Base-by-base conservation (phyloP, 441 rosid species). In the Adansonia madagascariensis region DNA sequence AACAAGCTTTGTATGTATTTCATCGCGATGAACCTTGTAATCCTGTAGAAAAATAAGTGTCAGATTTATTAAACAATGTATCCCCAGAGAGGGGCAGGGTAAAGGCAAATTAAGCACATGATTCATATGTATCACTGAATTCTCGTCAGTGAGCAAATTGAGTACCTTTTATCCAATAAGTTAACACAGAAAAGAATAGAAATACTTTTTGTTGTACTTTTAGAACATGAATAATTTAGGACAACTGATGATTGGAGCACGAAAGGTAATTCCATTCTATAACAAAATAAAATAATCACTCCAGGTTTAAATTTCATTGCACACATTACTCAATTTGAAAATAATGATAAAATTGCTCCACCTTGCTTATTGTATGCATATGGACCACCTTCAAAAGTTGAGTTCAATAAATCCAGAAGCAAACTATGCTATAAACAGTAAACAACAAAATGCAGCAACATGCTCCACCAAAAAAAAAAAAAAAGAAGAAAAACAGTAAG, bases 1-100 rank as follows among this genome's bases (percentile, higher is more conserved):
- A 77, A 97, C 97, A 84, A 94, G 88, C 85, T 97, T 97, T 71
- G 98, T 89, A 84, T 93, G 97, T 82, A 97, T 97, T 90, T 97
- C 99, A 90, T 97, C 99, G 71, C 91, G 92, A 79, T 97, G 98
- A 86, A 93, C 91, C 91, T 87, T 93, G 79, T 89, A 97, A 83
- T 97, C 99, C 99, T 97, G 84, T 12, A 64, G 43, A 80, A 66
- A 67, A 62, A 71, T 18, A n/a, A 47, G 44, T 35, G 47, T 65
- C 39, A 31, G 47, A 69, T 22, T 53, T 52, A 35, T 10, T 0
- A 17, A 20, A 75, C 35, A 39, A 70, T 49, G 59, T 24, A 59
- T 49, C 35, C 43, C 14, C 10, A 15, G 73, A 4, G 1, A 64
- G 10, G 52, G 77, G 14, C 18, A 75, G 59, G 39, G 39, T 47